Conservation (phyloP, 1,284 basidiomycete species). For the Puccinia coronata region DNA sequence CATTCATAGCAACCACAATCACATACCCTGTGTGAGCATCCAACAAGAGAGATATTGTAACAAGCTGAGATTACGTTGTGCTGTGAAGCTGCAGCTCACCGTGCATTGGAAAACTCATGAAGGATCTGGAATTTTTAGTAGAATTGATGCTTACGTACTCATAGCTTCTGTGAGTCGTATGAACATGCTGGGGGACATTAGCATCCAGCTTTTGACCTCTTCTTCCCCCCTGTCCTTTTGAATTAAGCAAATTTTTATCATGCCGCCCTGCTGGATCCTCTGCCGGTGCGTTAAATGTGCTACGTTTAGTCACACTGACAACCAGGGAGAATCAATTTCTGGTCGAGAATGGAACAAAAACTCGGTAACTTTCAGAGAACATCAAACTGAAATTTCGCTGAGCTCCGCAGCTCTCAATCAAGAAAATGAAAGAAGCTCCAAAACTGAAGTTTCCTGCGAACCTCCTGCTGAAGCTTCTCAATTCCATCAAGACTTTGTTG, state of each 20-base stretch:
- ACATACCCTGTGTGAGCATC: no score
- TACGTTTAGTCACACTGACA: neutral
- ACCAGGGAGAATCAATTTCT: neutral
- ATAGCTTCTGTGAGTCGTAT: no score
- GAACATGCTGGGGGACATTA: no score
- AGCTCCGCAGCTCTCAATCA: constrained; percentile 68
- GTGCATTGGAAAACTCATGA: no score
- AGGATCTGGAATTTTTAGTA: no score
- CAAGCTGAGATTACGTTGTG: no score
- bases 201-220: no score
- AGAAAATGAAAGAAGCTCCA: constrained; percentile 59
- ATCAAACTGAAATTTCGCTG: neutral
- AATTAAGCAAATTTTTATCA: no score
- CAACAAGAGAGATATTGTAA: no score
- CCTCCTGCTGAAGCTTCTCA: neutral
- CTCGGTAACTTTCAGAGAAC: constrained; percentile 3
- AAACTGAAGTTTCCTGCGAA: neutral
- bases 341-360: constrained; percentile 28
- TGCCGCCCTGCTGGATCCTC: constrained; percentile 13
- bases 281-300: constrained; percentile 1
- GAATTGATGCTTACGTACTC: no score
- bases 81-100: no score
- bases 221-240: no score
- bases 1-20: neutral
- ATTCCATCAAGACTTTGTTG: neutral